These are phyloP conservation scores for Lycium barbarum DNA, from an alignment of 257 asterid species.

Conservation along the genomic window DNA sequence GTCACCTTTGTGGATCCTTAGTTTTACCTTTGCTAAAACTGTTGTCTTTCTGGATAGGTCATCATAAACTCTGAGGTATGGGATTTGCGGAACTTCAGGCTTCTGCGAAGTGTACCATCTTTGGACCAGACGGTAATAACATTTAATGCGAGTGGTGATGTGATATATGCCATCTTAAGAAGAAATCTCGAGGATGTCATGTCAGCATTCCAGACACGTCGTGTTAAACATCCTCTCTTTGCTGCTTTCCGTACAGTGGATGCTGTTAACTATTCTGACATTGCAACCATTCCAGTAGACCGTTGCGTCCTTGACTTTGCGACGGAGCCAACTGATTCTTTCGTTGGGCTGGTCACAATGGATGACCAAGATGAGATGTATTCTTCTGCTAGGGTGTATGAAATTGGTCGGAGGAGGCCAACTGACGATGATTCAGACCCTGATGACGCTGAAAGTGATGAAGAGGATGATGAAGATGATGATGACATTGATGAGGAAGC, in stretches of 20 bases:
- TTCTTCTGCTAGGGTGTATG: constrained; percentile 91
- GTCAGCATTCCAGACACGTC: constrained; percentile 78
- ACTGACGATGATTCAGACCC: constrained; percentile 98
- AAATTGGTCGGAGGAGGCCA: constrained; percentile 90
- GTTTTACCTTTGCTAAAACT: constrained; percentile 6
- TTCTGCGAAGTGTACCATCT: constrained; percentile 87
- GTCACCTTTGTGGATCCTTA: neutral
- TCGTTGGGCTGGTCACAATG: constrained; percentile 88
- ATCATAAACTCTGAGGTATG: constrained; percentile 96
- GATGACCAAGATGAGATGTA: constrained; percentile 97
- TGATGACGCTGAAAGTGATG: constrained; percentile 93
- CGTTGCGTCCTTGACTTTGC: constrained; percentile 97
- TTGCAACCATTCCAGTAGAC: constrained; percentile 88
- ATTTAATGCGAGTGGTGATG: constrained; percentile 89
- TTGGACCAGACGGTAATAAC: constrained; percentile 85
- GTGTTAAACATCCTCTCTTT: constrained; percentile 92
- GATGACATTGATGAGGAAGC: constrained; percentile 63
- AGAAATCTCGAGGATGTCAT: constrained; percentile 93
- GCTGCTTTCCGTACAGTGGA: constrained; percentile 96
- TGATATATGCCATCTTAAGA: constrained; percentile 86
- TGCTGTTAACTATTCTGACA: constrained; percentile 89
- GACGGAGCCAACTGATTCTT: constrained; percentile 90
- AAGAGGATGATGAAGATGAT: constrained; percentile 83
- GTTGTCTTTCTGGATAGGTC: constrained; percentile 56
- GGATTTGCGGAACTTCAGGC: constrained; percentile 90